Base-by-base conservation (phyloP, 1,139 yeast genomes). In the Hansenula sp. region DNA sequence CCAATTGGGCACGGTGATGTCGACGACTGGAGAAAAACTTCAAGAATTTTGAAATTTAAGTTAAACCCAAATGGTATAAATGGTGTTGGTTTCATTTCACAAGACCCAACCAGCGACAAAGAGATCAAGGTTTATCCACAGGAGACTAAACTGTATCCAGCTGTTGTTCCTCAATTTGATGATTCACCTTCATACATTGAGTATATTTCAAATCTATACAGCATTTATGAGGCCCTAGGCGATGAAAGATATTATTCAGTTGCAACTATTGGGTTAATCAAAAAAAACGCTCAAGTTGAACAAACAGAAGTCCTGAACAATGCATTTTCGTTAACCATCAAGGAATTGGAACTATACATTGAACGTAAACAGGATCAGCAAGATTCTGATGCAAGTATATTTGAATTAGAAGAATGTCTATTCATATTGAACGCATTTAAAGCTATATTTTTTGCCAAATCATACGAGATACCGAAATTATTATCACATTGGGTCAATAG, bases 401-500 rank as follows among this genome's bases (percentile, higher is more conserved):
- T 67, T 42, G 74, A 73, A 42, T 60, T 73, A 41, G 78, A 76
- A 42, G 77, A 75, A 45, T 66, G 72, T 16, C 58, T 75, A 30
- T 70, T 71, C 47, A 75, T 84, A 9, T 57, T 84, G 40, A 80
- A 79, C 48, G 77, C 89, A 52, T 57, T 84, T 27, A 72, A 72
- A 41, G 78, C 87, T 0, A 61, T 76, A 33, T 67, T 70, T 50
- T 84, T 82, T 54, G 69, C 74, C 1, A 67, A 68, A 2, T 70
- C 67, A 36, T 68, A 68, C 36, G 73, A 69, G 41, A 78, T 82
- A 2, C 74, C 71, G 29, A 58, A 69, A 17, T 40, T 55, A 15
- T 54, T 68, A 32, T 47, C 58, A 1, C 72, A 69, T 43, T 85
- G 93, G 93, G 70, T 83, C 30, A 85, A 85, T 57, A 70, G 79